phyloP scores from a whole-genome alignment of 2,329 filamentous ascomycete genomes.

The Fusarium lateritium region DNA sequence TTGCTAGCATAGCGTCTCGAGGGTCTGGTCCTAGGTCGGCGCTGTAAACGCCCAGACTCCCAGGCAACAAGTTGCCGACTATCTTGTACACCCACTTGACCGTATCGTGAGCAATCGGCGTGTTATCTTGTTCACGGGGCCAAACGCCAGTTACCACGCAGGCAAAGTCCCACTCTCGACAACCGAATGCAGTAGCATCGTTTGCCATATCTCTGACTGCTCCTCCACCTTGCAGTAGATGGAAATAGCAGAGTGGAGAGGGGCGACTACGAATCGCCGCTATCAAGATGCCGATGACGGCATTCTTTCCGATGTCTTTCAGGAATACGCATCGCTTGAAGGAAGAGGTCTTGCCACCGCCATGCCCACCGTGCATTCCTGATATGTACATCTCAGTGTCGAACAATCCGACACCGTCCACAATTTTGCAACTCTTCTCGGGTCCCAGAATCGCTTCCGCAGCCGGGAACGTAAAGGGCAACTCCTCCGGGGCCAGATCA shows the following conservation, averaged over 20 bases:
- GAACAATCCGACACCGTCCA: slow-evolving; percentile 68
- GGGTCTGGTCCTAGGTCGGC: slow-evolving; percentile 76
- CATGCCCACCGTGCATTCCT: slow-evolving; percentile 71
- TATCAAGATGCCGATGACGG: slow-evolving; percentile 57
- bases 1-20: slow-evolving; percentile 66
- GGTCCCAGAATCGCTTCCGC: slow-evolving; percentile 52
- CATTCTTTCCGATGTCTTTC: slow-evolving; percentile 58
- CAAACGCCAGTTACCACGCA: slow-evolving; percentile 76
- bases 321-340: slow-evolving; percentile 77
- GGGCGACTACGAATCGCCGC: slow-evolving; percentile 64
- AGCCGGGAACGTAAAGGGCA: slow-evolving; percentile 7
- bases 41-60: slow-evolving; percentile 68
- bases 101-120: slow-evolving; percentile 54
- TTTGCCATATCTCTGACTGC: slow-evolving; percentile 61
- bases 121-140: slow-evolving; percentile 67
- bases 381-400: slow-evolving; percentile 74
- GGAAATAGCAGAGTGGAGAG: slow-evolving; percentile 70
- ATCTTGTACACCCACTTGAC: slow-evolving; percentile 71
- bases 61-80: slow-evolving; percentile 61
- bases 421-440: slow-evolving; percentile 51
- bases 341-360: slow-evolving; percentile 70
- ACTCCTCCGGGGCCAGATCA: slow-evolving; percentile 17
- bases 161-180: slow-evolving; percentile 74
- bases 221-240: slow-evolving; percentile 73
- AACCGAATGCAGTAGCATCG: slow-evolving; percentile 71